Evolutionary conservation across 2,329 filamentous ascomycete genomes (phyloP), one percentile per base, ranked within the genome.

Genomic region (Trematosphaeria pertusa): DNA sequence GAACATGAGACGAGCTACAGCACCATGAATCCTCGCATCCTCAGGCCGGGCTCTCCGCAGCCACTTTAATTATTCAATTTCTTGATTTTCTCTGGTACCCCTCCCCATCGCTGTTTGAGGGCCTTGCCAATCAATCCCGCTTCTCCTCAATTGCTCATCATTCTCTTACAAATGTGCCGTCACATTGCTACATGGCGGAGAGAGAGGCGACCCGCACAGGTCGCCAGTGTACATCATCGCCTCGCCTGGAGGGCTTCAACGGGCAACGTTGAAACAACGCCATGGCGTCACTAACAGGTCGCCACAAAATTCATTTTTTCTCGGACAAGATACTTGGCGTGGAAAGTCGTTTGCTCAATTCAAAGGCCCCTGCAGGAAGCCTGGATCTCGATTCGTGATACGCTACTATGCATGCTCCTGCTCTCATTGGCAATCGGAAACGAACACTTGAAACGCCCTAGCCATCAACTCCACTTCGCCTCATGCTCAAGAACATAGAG

Each of bases 401-500:
- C 56, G 56, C 57, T 54, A 58, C 56, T 57, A 47, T 46, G 49
- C 58, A 52, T 54, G 53, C 48, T 48, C 47, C 49, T 49, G 50
- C 55, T 47, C 31, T 50, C 46, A 36, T 46, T 41, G 44, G 37
- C 54, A 43, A 54, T 55, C 46, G 45, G 46, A 52, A 45, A 49
- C 41, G 36, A 45, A 54, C 34, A 54, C 46, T 47, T 67, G 64
- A 67, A 69, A 69, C 64, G 48, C 49, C 49, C 44, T 40, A 28
- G 26, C 55, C 54, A 46, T 43, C 51, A 38, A 46, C 34, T 32
- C 52, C 49, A 35, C 34, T 35, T 37, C 51, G 32, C 46, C 49
- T 43, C 33, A n/a, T n/a, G n/a, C n/a, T 36, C 15, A 43, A 38
- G 31, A 52, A 32, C 50, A 48, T 26, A 24, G 47, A 37, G 38